A percentile compares a stretch with the other conserved stretches of the same genome.
These are phyloP conservation scores for Candida tropicalis DNA, from an alignment of 1,139 yeast species.

Conservation along the genomic window DNA sequence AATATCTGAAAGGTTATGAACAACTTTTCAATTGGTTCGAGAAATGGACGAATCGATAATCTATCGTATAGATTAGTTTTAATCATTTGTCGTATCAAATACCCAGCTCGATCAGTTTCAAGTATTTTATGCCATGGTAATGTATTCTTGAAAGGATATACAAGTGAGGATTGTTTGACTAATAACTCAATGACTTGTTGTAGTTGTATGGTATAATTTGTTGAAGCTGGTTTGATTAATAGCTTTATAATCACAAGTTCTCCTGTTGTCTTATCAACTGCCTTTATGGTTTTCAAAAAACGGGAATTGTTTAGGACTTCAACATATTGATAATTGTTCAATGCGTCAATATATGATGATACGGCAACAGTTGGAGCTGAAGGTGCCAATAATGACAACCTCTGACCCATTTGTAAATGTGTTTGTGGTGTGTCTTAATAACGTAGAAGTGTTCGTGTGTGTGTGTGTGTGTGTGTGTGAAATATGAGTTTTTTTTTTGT, in stretches of 20 bases:
- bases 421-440: too few species aligned
- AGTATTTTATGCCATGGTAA: constrained; percentile 73
- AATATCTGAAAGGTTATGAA: constrained; percentile 85
- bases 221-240: constrained; percentile 71
- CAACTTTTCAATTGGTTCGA: constrained; percentile 76
- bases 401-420: constrained; percentile 75
- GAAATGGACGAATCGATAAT: constrained; percentile 83
- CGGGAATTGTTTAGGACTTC: constrained; percentile 74
- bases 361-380: constrained; percentile 91
- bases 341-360: constrained; percentile 83
- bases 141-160: constrained; percentile 60
- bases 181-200: constrained; percentile 35
- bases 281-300: constrained; percentile 84
- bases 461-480: too few species aligned
- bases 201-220: constrained; percentile 35
- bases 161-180: constrained; percentile 37
- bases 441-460: background rate
- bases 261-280: constrained; percentile 64
- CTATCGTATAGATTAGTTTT: constrained; percentile 83
- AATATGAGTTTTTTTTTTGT: background rate
- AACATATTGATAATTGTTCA: constrained; percentile 73
- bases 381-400: constrained; percentile 82
- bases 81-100: constrained; percentile 79
- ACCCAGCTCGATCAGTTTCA: constrained; percentile 93
- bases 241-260: constrained; percentile 71